These are phyloP conservation scores for Mycena pura DNA, from an alignment of 768 basidiomycete species.

Conservation along the genomic window DNA sequence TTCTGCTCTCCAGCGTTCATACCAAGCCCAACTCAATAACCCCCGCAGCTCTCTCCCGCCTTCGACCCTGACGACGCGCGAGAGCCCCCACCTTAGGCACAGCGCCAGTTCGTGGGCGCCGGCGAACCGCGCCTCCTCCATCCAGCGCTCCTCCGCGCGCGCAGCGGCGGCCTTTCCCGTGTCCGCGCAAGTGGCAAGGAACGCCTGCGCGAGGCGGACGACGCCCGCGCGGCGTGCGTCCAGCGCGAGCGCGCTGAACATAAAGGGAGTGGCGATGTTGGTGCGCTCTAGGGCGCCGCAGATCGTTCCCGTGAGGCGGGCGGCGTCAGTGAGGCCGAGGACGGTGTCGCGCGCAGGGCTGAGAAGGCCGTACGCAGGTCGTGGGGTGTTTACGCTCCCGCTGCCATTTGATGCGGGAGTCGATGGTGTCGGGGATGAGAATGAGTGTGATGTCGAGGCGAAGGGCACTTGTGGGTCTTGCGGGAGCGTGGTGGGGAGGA, in stretches of 20 bases:
- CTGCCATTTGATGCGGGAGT: too few relatives aligned
- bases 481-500: slow-evolving; percentile 8
- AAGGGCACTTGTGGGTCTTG: not conserved
- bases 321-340: slow-evolving; percentile 78
- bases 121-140: slow-evolving; percentile 84
- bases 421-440: too few relatives aligned
- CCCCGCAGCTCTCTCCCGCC: slow-evolving; percentile 81
- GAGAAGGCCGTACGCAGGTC: too few relatives aligned
- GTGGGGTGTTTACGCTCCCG: too few relatives aligned
- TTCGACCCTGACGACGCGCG: slow-evolving; percentile 73
- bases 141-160: slow-evolving; percentile 63
- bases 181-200: slow-evolving; percentile 67
- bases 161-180: slow-evolving; percentile 34
- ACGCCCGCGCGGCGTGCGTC: slow-evolving; percentile 81
- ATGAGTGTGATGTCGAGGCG: too few relatives aligned
- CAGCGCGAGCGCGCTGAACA: slow-evolving; percentile 89
- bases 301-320: slow-evolving; percentile 73
- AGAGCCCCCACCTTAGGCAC: slow-evolving; percentile 92
- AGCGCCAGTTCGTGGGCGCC: slow-evolving; percentile 90
- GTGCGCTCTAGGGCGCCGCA: slow-evolving; percentile 76
- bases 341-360: too few relatives aligned
- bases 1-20: slow-evolving; percentile 79
- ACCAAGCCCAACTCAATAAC: slow-evolving; percentile 84
- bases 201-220: slow-evolving; percentile 79
- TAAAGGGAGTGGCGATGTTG: slow-evolving; percentile 87